Percentiles rank a stretch among this genome's conserved stretches.
phyloP scores from a whole-genome alignment of 345 rosid genomes.

The Moricandia arvensis region DNA sequence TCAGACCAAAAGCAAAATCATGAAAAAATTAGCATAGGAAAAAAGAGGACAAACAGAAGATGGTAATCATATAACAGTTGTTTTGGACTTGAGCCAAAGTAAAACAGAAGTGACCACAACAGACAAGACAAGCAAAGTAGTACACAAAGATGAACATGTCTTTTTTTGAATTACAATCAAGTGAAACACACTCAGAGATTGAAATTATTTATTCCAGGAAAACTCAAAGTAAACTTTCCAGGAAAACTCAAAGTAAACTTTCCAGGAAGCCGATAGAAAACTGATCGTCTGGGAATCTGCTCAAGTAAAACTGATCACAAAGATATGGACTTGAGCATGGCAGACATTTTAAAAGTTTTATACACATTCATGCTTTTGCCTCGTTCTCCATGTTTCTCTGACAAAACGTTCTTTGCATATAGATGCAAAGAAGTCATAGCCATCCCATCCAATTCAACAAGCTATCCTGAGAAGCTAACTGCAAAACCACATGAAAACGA shows the following conservation, averaged over 20 bases:
- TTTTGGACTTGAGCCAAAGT: neutral
- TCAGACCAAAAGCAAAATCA: too few species aligned
- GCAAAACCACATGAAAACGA: conserved; percentile 14
- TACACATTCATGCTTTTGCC: conserved; percentile 10
- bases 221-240: neutral
- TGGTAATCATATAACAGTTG: too few species aligned
- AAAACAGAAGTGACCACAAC: conserved; percentile 26
- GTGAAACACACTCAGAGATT: neutral
- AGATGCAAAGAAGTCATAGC: conserved; percentile 34
- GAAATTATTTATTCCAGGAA: neutral
- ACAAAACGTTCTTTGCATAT: too few species aligned
- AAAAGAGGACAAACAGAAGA: too few species aligned
- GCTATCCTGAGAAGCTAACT: conserved; percentile 76
- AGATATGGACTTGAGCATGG: conserved; percentile 21
- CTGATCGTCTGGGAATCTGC: neutral
- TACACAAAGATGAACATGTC: conserved; percentile 4
- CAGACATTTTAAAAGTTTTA: conserved; percentile 19
- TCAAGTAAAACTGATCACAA: conserved; percentile 23
- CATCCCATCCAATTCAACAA: conserved; percentile 63
- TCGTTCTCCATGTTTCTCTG: neutral
- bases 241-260: neutral
- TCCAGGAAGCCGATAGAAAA: conserved; percentile 15
- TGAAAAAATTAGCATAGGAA: too few species aligned
- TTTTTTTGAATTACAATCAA: neutral
- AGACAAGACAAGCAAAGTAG: neutral